phyloP scores from a whole-genome alignment of 2,329 filamentous ascomycete species.

The Pseudopyricularia javanii region DNA sequence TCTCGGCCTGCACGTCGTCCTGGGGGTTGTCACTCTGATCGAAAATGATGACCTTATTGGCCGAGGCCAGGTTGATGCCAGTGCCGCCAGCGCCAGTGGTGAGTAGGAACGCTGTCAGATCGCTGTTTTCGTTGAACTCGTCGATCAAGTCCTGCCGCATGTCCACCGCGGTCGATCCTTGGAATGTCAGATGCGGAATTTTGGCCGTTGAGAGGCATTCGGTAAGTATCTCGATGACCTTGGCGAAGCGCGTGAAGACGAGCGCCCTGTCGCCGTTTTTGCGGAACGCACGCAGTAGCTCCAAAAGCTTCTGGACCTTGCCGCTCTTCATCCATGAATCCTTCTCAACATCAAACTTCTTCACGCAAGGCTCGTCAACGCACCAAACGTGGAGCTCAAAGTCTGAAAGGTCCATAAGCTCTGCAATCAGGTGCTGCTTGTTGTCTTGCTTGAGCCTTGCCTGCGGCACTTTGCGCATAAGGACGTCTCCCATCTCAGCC shows the following conservation, averaged over 20 bases:
- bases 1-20: constrained; percentile 96
- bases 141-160: constrained; percentile 83
- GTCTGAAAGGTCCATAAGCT: constrained; percentile 47
- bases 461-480: constrained; percentile 56
- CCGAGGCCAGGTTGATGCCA: constrained; percentile 87
- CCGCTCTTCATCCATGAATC: constrained; percentile 51
- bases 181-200: constrained; percentile 73
- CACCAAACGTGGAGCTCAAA: constrained; percentile 57
- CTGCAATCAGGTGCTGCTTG: constrained; percentile 38
- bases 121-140: constrained; percentile 62
- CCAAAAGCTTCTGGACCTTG: constrained; percentile 71
- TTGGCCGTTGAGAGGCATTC: constrained; percentile 62
- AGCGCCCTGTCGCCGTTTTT: constrained; percentile 75
- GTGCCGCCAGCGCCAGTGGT: constrained; percentile 93
- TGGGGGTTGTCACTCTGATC: constrained; percentile 97
- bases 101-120: constrained; percentile 82
- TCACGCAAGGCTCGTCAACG: constrained; percentile 43
- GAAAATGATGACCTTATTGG: constrained; percentile 97
- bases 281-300: constrained; percentile 62
- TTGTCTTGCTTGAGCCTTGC: constrained; percentile 39
- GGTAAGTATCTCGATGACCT: constrained; percentile 81
- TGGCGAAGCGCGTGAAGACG: constrained; percentile 88
- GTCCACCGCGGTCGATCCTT: constrained; percentile 70
- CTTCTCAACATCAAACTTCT: constrained; percentile 37
- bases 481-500: constrained; percentile 57